A percentile compares a stretch with the other conserved stretches of the same genome.
Conservation (phyloP, 2,329 filamentous ascomycete species). For the Diaporthe sp. region DNA sequence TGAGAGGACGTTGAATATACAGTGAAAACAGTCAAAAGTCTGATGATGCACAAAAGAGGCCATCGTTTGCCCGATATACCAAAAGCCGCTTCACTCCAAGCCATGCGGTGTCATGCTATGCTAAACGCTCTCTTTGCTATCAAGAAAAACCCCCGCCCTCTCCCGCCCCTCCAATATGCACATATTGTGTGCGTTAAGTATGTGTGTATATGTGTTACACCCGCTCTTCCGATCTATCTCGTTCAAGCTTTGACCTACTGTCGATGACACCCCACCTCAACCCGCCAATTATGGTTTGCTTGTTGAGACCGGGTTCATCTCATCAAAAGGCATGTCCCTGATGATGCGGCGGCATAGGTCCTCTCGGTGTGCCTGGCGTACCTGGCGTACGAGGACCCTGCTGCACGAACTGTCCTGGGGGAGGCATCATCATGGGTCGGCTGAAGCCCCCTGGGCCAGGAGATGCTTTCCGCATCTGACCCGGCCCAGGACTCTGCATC, state of each 20-base stretch:
- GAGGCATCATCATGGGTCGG: conserved; percentile 35
- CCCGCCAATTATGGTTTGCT: background rate
- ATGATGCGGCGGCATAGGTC: conserved; percentile 46
- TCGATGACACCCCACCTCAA: background rate
- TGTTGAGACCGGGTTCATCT: background rate
- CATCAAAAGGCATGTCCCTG: conserved; percentile 52
- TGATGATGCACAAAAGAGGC: background rate
- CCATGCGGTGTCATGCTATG: conserved; percentile 41
- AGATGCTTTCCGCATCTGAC: conserved; percentile 36
- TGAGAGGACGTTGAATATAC: background rate
- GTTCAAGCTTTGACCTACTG: background rate
- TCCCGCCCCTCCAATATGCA: background rate
- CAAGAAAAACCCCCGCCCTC: background rate
- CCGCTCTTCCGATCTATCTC: background rate
- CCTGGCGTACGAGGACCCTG: conserved; percentile 49
- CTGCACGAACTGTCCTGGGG: conserved; percentile 43
- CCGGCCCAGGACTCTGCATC: conserved; percentile 37
- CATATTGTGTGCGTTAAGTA: background rate
- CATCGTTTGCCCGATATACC: conserved; percentile 30
- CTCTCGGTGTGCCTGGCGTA: conserved; percentile 39
- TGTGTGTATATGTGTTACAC: background rate
- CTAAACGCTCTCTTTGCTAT: conserved; percentile 37
- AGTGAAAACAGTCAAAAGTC: background rate
- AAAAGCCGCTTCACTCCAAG: conserved; percentile 36
- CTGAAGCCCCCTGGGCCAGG: conserved; percentile 42